Conservation (phyloP, 2,329 filamentous ascomycete genomes). For the Exophiala lecanii-corni region DNA sequence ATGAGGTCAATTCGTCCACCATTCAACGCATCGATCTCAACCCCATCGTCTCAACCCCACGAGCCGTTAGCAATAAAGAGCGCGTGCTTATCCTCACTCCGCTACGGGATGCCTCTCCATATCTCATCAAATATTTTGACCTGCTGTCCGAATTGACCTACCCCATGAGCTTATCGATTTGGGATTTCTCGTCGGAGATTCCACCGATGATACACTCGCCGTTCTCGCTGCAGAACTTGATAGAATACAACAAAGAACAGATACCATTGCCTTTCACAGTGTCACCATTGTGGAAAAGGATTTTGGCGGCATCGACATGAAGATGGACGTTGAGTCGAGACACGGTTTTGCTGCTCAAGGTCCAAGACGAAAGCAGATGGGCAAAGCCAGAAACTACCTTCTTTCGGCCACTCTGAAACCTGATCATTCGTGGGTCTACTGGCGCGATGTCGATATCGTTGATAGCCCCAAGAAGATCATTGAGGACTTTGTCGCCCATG, state of each 20-base stretch:
- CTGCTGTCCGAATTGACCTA: conserved; percentile 85
- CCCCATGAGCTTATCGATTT: conserved; percentile 94
- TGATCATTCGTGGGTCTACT: conserved; percentile 98
- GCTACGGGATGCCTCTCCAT: conserved; percentile 78
- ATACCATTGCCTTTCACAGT: conserved; percentile 79
- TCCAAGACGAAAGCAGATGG: conserved; percentile 85
- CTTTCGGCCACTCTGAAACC: conserved; percentile 78
- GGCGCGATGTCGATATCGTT: conserved; percentile 94
- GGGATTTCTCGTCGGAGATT: conserved; percentile 90
- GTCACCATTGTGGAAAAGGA: conserved; percentile 86
- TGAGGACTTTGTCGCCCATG: conserved; percentile 92
- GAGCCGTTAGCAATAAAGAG: conserved; percentile 76
- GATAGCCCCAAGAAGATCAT: conserved; percentile 83
- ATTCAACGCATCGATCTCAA: conserved; percentile 84
- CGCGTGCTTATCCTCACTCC: conserved; percentile 88
- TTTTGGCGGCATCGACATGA: conserved; percentile 65
- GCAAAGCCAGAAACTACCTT: conserved; percentile 85
- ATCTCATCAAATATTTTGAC: conserved; percentile 88
- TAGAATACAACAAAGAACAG: conserved; percentile 74
- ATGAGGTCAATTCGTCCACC: conserved; percentile 74
- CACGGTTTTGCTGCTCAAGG: conserved; percentile 85
- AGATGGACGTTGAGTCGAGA: conserved; percentile 74
- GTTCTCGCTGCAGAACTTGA: conserved; percentile 79
- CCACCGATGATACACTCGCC: conserved; percentile 84
- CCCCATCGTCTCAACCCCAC: conserved; percentile 70